phyloP scores from a whole-genome alignment of 352 stramenopile species.

The Peronospora farinosa region DNA sequence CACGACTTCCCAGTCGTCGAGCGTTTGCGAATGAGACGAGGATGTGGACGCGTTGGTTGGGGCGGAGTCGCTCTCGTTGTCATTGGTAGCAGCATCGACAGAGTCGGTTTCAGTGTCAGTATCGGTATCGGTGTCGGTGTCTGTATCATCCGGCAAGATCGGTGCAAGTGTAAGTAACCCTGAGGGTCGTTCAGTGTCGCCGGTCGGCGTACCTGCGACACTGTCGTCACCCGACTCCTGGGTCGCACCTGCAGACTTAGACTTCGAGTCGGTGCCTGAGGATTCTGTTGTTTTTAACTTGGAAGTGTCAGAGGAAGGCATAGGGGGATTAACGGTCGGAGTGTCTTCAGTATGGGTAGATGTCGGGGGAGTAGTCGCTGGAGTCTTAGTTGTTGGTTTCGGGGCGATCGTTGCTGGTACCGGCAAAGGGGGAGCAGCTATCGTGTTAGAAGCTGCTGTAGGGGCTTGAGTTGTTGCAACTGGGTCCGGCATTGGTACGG shows the following conservation, averaged over 20 bases:
- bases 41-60: conserved; percentile 16
- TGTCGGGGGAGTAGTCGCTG: conserved; percentile 6
- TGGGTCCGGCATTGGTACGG: background rate
- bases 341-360: background rate
- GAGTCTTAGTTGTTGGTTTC: conserved; percentile 8
- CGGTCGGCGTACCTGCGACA: conserved; percentile 1
- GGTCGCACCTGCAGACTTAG: background rate
- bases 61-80: conserved; percentile 6
- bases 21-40: conserved; percentile 16
- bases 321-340: conserved; percentile 1
- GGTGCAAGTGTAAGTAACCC: conserved; percentile 31
- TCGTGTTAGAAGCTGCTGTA: conserved; percentile 10
- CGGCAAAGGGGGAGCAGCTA: conserved; percentile 8
- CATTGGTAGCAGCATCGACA: background rate
- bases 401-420: conserved; percentile 6
- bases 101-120: conserved; percentile 5
- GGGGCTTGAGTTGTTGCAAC: conserved; percentile 1
- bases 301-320: conserved; percentile 9
- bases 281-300: conserved; percentile 7
- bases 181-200: conserved; percentile 11
- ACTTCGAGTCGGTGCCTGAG: conserved; percentile 2
- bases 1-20: conserved; percentile 33
- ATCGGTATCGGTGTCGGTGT: conserved; percentile 5
- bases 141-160: conserved; percentile 25
- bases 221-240: conserved; percentile 4